phyloP scores from a whole-genome alignment of 1,284 basidiomycete species.

The Neonothopanus nambi region DNA sequence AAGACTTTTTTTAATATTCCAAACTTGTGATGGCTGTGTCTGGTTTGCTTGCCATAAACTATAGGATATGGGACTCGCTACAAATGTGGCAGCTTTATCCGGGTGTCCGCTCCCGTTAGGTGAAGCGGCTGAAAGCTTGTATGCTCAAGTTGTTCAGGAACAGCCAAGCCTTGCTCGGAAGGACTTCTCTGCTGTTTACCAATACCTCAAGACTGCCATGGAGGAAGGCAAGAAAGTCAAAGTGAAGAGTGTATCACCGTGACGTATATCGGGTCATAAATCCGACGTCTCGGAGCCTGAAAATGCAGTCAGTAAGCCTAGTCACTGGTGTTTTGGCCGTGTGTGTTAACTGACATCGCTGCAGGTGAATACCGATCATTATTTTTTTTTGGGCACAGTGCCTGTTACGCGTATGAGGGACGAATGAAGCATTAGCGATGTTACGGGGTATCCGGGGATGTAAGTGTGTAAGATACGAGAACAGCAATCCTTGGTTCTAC shows the following conservation, averaged over 20 bases:
- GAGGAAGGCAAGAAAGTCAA: slow-evolving; percentile 11
- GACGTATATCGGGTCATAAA: neutral
- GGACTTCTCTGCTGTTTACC: slow-evolving; percentile 83
- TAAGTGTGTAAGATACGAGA: neutral
- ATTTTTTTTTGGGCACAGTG: too few relatives aligned
- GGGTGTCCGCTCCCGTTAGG: slow-evolving; percentile 64
- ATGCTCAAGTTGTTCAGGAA: slow-evolving; percentile 51
- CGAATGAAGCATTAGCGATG: too few relatives aligned
- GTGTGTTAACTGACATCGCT: too few relatives aligned
- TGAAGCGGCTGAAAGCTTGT: slow-evolving; percentile 59
- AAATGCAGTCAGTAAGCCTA: neutral
- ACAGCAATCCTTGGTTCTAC: too few relatives aligned
- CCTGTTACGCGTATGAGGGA: too few relatives aligned
- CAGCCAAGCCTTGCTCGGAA: slow-evolving; percentile 61
- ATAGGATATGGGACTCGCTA: slow-evolving; percentile 82
- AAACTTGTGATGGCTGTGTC: too few relatives aligned
- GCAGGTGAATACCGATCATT: too few relatives aligned
- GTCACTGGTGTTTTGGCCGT: neutral
- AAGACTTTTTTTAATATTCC: too few relatives aligned
- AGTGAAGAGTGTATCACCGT: neutral
- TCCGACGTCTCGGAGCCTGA: neutral
- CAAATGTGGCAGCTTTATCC: slow-evolving; percentile 53
- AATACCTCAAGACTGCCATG: slow-evolving; percentile 44
- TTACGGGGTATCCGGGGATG: too few relatives aligned
- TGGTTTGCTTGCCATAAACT: too few relatives aligned